These are phyloP conservation scores for Nidula microcarpa DNA, from an alignment of 768 basidiomycete genomes.

Conservation along the genomic window DNA sequence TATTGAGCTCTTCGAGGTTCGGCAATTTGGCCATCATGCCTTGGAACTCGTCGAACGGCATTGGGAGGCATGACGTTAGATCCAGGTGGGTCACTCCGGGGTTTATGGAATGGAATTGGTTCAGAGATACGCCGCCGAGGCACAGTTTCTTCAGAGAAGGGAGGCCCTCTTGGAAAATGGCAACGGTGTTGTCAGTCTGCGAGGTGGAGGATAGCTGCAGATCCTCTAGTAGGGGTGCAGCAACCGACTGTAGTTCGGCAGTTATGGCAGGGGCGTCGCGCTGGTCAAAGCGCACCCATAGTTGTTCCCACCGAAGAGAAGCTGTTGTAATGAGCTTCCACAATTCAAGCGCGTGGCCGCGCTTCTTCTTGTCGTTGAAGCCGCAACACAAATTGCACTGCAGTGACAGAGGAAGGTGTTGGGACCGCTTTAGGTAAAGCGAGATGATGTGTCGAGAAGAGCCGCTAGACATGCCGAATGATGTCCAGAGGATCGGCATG, in stretches of 20 bases:
- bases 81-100: conserved; percentile 12
- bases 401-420: conserved; percentile 12
- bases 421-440: conserved; percentile 14
- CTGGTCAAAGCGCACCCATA: conserved; percentile 9
- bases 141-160: conserved; percentile 13
- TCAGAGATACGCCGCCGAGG: conserved; percentile 11
- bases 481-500: conserved; percentile 12
- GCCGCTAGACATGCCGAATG: conserved; percentile 5
- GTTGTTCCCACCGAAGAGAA: conserved; percentile 11
- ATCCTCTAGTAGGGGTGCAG: conserved; percentile 12
- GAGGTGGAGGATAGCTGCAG: conserved; percentile 11
- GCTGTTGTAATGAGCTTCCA: conserved; percentile 12
- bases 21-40: conserved; percentile 11
- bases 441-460: conserved; percentile 11
- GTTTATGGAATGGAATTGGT: conserved; percentile 11
- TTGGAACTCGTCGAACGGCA: conserved; percentile 10
- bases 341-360: conserved; percentile 4
- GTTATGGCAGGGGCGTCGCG: conserved; percentile 8
- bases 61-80: conserved; percentile 11
- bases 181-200: conserved; percentile 5
- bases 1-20: conserved; percentile 13
- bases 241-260: conserved; percentile 8
- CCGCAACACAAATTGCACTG: conserved; percentile 14
- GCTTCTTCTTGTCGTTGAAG: conserved; percentile 3
- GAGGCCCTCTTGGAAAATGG: conserved; percentile 9